Evolutionary conservation across 2,329 filamentous ascomycete species (phyloP).

Genomic region (Biscogniauxia sp.): DNA sequence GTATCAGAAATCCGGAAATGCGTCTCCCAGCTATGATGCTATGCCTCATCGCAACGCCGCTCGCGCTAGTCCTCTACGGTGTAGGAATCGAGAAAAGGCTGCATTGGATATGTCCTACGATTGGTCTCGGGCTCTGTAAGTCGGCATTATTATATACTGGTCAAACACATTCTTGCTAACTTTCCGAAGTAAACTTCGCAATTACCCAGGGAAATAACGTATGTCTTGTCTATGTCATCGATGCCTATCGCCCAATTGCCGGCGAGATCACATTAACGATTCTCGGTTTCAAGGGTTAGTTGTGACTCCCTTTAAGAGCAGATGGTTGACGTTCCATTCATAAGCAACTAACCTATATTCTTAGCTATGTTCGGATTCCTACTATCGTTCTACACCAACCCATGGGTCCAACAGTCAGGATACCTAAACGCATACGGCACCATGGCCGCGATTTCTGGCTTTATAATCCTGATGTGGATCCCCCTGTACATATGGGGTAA

Average conservation of each 20-base stretch:
- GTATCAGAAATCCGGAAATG: conserved; percentile 59
- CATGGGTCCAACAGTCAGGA: conserved; percentile 50
- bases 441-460: conserved; percentile 55
- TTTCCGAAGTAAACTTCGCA: conserved; percentile 50
- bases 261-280: conserved; percentile 54
- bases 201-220: conserved; percentile 56
- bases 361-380: conserved; percentile 56
- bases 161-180: conserved; percentile 1
- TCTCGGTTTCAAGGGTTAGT: conserved; percentile 53
- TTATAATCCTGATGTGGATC: conserved; percentile 45
- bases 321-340: not conserved
- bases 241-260: conserved; percentile 55
- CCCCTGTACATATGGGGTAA: conserved; percentile 54
- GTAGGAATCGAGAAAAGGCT: conserved; percentile 44
- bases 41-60: conserved; percentile 49
- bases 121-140: conserved; percentile 53
- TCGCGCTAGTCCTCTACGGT: conserved; percentile 45
- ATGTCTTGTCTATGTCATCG: conserved; percentile 56
- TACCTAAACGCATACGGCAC: conserved; percentile 51
- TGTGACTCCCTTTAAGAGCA: not conserved
- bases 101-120: conserved; percentile 55
- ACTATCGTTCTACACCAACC: conserved; percentile 59
- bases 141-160: conserved; percentile 11
- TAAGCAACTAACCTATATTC: not conserved
- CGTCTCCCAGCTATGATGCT: conserved; percentile 52